Percentiles rank a stretch among this genome's conserved stretches.
Conservation (phyloP, 768 basidiomycete species). For the Leccinum truebloodii region DNA sequence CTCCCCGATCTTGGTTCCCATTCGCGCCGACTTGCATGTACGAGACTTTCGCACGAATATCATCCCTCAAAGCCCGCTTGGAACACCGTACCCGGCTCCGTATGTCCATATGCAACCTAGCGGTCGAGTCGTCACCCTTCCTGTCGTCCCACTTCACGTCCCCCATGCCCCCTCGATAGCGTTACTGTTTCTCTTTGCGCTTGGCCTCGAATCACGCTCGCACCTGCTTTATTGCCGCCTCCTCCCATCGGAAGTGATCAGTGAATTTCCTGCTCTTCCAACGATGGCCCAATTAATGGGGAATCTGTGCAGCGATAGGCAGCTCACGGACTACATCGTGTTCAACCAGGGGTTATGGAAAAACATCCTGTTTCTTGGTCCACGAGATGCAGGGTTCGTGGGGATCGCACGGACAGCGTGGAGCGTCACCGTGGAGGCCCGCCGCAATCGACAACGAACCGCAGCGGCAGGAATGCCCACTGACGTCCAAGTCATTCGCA, state of each 20-base stretch:
- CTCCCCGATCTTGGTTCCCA: constrained; percentile 52
- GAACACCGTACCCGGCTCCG: constrained; percentile 37
- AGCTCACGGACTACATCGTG: constrained; percentile 33
- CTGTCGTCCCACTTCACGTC: constrained; percentile 47
- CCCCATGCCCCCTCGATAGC: constrained; percentile 58
- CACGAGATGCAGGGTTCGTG: constrained; percentile 45
- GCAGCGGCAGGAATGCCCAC: constrained; percentile 15
- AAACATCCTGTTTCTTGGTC: constrained; percentile 58
- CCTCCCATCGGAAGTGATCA: constrained; percentile 50
- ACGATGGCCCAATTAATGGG: constrained; percentile 57
- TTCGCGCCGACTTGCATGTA: constrained; percentile 49
- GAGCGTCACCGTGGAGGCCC: constrained; percentile 75
- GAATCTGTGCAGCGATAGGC: constrained; percentile 37
- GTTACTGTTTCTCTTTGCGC: constrained; percentile 58
- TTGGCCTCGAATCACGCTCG: constrained; percentile 50
- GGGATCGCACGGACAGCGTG: constrained; percentile 61
- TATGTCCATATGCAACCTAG: constrained; percentile 18
- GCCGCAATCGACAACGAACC: constrained; percentile 30
- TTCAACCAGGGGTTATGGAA: constrained; percentile 67
- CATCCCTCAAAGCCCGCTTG: constrained; percentile 34
- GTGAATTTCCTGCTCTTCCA: constrained; percentile 62
- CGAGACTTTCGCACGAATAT: constrained; percentile 39
- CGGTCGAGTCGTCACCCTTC: constrained; percentile 46
- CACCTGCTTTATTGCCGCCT: constrained; percentile 50
- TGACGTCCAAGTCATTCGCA: constrained; percentile 9